Base-by-base conservation (phyloP, 345 rosid species). In the Cochlearia excelsa region DNA sequence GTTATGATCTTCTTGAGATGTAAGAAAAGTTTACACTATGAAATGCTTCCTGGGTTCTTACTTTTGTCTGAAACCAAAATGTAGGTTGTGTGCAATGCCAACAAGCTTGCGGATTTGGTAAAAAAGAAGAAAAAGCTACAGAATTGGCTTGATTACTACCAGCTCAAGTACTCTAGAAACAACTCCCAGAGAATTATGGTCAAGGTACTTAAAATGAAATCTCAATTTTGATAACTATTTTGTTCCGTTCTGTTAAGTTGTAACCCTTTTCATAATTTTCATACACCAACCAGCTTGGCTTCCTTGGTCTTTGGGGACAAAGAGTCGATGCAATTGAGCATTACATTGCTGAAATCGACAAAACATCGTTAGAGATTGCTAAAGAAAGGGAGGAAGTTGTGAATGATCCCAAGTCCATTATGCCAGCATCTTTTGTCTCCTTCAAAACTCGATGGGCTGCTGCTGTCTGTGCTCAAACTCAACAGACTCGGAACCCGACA, bases 381-480 rank as follows among this genome's bases (percentile, higher is more conserved):
- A 80, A 60, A 60, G 99, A 89, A 70, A 76, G 82, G 57, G 76
- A 75, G 49, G 81, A 72, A 64, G 94, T 89, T 51, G 67, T 64
- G 41, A 84, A 74, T 35, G 99, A 93, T 76, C 90, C 97, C 2
- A 84, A 82, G 68, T 59, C 84, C 2, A 79, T 87, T 35, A 81
- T 89, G 94, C 97, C 97, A 11, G 95, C 95, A 26, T 87, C 99
- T 23, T 93, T 93, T 74, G 99, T 93, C 75, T 93, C 97, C 41
- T 93, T 93, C 66, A 89, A 82, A 77, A 82, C 87, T 38, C 81
- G 95, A 40, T 93, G 99, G 99, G 97, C 86, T 65, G 92, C 99
- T 7, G 99, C 97, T 53, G 97, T 93, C 47, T 89, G 99, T 77
- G 97, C 97, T 73, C 99, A 89, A 73, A 93, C 99, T 2, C 95